phyloP scores from a whole-genome alignment of 2,329 filamentous ascomycete genomes.

The Sporothrix protearum region DNA sequence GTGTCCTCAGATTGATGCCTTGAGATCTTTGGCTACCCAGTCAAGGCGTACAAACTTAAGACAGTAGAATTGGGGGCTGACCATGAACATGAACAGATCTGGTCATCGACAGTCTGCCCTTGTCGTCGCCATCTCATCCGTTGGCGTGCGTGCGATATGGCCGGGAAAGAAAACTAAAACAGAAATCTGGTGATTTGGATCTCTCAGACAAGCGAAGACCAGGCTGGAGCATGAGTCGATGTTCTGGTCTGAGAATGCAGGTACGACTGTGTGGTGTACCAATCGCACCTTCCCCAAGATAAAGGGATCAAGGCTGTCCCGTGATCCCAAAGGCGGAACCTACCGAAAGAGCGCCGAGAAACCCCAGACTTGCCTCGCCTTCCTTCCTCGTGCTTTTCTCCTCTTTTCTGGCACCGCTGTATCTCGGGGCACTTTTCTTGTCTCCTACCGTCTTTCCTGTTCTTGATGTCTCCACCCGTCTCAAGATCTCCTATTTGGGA shows the following conservation, averaged over 20 bases:
- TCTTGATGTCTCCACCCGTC: background rate
- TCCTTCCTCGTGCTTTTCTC: background rate
- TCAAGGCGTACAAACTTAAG: background rate
- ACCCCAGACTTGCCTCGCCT: background rate
- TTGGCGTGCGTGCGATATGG: background rate
- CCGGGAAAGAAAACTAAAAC: background rate
- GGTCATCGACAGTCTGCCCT: background rate
- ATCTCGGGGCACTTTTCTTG: background rate
- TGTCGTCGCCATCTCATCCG: background rate
- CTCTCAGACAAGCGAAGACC: background rate
- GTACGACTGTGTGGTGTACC: background rate
- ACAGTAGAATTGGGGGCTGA: background rate
- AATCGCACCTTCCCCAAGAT: background rate
- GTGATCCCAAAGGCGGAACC: background rate
- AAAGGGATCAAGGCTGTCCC: too few species aligned
- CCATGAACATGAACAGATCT: background rate
- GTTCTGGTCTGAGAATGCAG: background rate
- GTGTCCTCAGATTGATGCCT: background rate
- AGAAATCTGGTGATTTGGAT: background rate
- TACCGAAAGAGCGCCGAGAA: background rate
- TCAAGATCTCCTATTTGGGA: constrained; percentile 18
- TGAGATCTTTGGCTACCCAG: background rate
- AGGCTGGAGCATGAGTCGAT: background rate
- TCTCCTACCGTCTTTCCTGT: background rate
- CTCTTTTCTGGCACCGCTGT: background rate